A percentile compares a stretch with the other conserved stretches of the same genome.
phyloP scores from a whole-genome alignment of 768 basidiomycete genomes.

The Clitopilus passeckerianus region DNA sequence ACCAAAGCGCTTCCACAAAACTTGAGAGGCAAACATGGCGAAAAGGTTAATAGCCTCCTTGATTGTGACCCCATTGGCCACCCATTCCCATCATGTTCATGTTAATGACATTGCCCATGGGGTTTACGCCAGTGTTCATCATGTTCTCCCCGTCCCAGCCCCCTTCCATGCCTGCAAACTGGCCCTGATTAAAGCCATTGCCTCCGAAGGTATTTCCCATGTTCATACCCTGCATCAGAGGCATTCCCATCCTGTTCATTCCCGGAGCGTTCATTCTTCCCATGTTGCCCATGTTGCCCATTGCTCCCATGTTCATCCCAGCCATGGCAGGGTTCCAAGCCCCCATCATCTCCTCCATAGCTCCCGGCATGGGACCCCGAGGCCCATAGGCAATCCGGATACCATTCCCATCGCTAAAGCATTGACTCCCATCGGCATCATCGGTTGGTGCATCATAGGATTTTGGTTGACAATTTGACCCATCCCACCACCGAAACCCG shows the following conservation, averaged over 20 bases:
- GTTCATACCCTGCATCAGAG: constrained; percentile 21
- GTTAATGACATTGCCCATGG: constrained; percentile 34
- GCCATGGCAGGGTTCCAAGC: constrained; percentile 30
- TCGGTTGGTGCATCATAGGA: constrained; percentile 26
- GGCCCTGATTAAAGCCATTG: constrained; percentile 25
- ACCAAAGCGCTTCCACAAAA: too few relatives aligned
- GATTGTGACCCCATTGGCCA: constrained; percentile 14
- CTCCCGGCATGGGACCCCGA: constrained; percentile 16
- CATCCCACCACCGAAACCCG: constrained; percentile 11
- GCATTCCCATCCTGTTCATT: constrained; percentile 22
- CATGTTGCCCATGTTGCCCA: background rate
- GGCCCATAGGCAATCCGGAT: constrained; percentile 9
- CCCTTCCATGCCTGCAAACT: constrained; percentile 21
- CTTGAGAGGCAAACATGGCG: background rate
- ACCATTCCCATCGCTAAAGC: constrained; percentile 19
- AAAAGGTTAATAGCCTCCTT: constrained; percentile 1
- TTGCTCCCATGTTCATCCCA: constrained; percentile 7
- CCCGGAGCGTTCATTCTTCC: constrained; percentile 19
- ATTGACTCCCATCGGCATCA: constrained; percentile 27
- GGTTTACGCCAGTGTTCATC: constrained; percentile 33
- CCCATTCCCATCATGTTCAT: constrained; percentile 28
- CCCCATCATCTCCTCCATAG: constrained; percentile 29
- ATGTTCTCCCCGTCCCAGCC: constrained; percentile 26
- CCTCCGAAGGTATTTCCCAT: constrained; percentile 16
- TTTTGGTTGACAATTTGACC: constrained; percentile 15